Evolutionary conservation across 2,329 filamentous ascomycete species (phyloP).

Genomic region (Sphaerulina populicola): DNA sequence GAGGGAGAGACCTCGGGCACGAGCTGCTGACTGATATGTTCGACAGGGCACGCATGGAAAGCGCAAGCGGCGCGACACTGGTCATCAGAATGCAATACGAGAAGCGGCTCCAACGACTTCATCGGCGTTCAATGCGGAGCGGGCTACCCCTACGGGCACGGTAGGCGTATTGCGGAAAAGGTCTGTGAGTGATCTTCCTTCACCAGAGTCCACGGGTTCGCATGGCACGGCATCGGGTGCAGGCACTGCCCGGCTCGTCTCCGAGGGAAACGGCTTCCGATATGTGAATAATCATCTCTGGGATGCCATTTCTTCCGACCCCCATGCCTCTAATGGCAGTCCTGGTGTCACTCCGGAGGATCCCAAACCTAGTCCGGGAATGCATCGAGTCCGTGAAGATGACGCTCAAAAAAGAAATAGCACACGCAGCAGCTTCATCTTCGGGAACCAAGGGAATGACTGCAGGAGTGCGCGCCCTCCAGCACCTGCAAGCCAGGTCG

Average conservation of each 20-base stretch:
- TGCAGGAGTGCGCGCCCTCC: slow-evolving; percentile 20
- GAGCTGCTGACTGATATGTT: background rate
- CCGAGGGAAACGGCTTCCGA: slow-evolving; percentile 20
- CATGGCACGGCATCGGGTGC: slow-evolving; percentile 3
- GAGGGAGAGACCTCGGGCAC: too few species aligned
- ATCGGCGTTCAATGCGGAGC: slow-evolving; percentile 4
- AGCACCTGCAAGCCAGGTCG: slow-evolving; percentile 39
- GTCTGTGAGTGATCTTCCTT: slow-evolving; percentile 13
- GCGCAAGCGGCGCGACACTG: slow-evolving; percentile 15
- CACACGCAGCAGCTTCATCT: slow-evolving; percentile 21
- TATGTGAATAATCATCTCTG: slow-evolving; percentile 26
- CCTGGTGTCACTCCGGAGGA: slow-evolving; percentile 9
- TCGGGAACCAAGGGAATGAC: slow-evolving; percentile 7
- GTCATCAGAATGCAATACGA: slow-evolving; percentile 6
- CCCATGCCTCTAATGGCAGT: slow-evolving; percentile 11
- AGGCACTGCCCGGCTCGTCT: slow-evolving; percentile 20
- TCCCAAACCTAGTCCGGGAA: slow-evolving; percentile 3
- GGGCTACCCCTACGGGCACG: slow-evolving; percentile 6
- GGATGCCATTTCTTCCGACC: slow-evolving; percentile 18
- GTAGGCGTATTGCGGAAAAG: slow-evolving; percentile 3
- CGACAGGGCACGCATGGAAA: slow-evolving; percentile 16
- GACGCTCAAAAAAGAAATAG: slow-evolving; percentile 1
- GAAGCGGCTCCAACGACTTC: background rate
- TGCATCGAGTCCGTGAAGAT: slow-evolving; percentile 11
- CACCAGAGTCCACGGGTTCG: slow-evolving; percentile 13